Base-by-base conservation (phyloP, 768 basidiomycete species). In the Tylopilus plumbeoviolaceoides region DNA sequence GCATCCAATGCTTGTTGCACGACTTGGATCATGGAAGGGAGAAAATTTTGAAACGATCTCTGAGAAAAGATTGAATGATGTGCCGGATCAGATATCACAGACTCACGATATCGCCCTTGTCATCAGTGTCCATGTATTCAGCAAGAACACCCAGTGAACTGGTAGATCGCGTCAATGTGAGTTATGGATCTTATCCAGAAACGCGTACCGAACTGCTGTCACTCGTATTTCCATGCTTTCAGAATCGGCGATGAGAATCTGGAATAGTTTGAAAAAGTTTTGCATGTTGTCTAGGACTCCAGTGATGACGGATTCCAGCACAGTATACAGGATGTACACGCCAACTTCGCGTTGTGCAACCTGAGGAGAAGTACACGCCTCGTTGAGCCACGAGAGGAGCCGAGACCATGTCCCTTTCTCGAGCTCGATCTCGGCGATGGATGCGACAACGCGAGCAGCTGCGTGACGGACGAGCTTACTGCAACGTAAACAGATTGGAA, bases 391-490 rank as follows among this genome's bases (percentile, higher is more conserved):
- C 5, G 91, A 90, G 27, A 98, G 79, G 43, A 99, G 87, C 51
- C 85, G 78, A 2, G 87, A 79, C 97, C 97, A 98, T 57, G 81
- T 78, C 59, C 83, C 82, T 49, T 78, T 67, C 15, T 85, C 81
- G 54, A 98, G 78, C 68, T 99, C 97, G 65, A 93, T 81, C 50
- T 83, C 80, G 18, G 95, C 95, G 71, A 98, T 89, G 53, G 92
- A 87, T 40, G 95, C 91, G 57, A 98, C 82, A 52, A 95, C 89
- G 44, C 97, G 91, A 21, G 95, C 90, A 44, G 88, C 83, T 10
- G 95, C 89, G 69, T 98, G 91, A 51, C 94, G 90, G 48, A 97
- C 94, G 56, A 94, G 84, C 52, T 87, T 82, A 59, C 94, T 98
- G 66, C 3, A 50, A 50, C 57, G 14, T 27, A 59, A 53, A 50